Evolutionary conservation across 306 rosid species (phyloP), one percentile per base, ranked within the genome.

Genomic region (Trifolium pratense): DNA sequence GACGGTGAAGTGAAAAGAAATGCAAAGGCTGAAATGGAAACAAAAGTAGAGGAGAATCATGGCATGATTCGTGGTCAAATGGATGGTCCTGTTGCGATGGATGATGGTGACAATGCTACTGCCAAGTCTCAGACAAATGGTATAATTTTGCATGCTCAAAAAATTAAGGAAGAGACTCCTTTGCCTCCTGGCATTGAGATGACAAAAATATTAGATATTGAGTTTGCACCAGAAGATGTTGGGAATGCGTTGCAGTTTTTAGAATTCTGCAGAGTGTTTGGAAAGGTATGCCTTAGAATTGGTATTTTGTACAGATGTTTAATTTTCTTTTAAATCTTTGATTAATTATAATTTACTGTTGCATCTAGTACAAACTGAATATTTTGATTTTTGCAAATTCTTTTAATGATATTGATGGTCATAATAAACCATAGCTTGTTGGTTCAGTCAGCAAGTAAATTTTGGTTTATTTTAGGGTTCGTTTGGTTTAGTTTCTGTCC

Each of bases 201-300:
- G 66, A 86, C 83, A 2, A 49, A 79, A 21, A 74, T 88, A 75
- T 65, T 68, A 49, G 91, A 79, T 18, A 73, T 88, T 73, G 92
- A 89, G 21, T 65, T 93, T 3, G 34, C 81, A 40, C 80, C 81
- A n/a, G 87, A 84, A 70, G 89, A 86, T 76, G 81, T 87, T 84
- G 98, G 94, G 11, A 73, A 77, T 31, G 97, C 88, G 7, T 55
- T 93, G 71, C 98, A 93, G 67, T 83, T 93, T 68, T 55, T 93
- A 58, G 96, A 91, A 71, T 93, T 93, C 57, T 91, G 90, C 73
- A 75, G 79, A 45, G 80, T 81, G n/a, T 93, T 93, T 70, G 91
- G 96, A 42, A 86, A 89, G 96, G 97, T 89, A 89, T 72, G 67
- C 9, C 34, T 53, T 53, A 10, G 31, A 20, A 20, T 53, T 20